Evolutionary conservation across 768 basidiomycete genomes (phyloP).

Genomic region (Mycena belliarum): DNA sequence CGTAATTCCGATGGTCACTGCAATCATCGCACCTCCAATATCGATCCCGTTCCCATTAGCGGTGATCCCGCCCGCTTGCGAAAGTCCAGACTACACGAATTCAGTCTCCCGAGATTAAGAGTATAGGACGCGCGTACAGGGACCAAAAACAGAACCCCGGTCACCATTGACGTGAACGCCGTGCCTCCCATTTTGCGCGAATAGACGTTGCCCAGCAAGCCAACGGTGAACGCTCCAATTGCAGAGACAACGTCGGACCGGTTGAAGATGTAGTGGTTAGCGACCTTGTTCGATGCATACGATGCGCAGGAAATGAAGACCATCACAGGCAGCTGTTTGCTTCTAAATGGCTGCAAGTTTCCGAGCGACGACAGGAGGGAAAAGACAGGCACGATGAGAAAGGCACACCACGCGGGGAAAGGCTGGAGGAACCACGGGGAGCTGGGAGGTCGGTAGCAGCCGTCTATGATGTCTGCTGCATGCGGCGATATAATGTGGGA

Average conservation of each 20-base stretch:
- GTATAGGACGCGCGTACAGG: conserved; percentile 54
- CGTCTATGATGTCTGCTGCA: conserved; percentile 51
- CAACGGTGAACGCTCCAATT: conserved; percentile 82
- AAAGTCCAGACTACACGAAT: conserved; percentile 67
- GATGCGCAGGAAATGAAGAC: conserved; percentile 80
- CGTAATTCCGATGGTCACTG: conserved; percentile 89
- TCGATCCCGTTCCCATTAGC: conserved; percentile 82
- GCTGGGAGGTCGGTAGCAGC: conserved; percentile 68
- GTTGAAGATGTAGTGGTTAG: conserved; percentile 83
- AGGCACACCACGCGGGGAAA: conserved; percentile 77
- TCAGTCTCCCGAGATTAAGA: not conserved
- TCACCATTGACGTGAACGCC: conserved; percentile 89
- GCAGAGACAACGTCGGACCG: conserved; percentile 83
- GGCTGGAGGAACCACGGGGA: conserved; percentile 81
- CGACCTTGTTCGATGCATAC: conserved; percentile 78
- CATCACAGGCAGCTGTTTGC: conserved; percentile 78
- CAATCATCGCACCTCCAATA: conserved; percentile 84
- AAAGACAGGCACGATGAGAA: conserved; percentile 76
- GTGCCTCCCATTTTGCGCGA: conserved; percentile 83
- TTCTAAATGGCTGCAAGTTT: conserved; percentile 76
- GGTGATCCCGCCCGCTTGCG: conserved; percentile 83
- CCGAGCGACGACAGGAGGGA: conserved; percentile 70
- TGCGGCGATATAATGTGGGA: conserved; percentile 50
- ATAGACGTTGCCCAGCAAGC: conserved; percentile 77
- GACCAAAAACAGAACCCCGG: conserved; percentile 84